Base-by-base conservation (phyloP, 495 filamentous ascomycete species). In the Sordaria brevicollis region DNA sequence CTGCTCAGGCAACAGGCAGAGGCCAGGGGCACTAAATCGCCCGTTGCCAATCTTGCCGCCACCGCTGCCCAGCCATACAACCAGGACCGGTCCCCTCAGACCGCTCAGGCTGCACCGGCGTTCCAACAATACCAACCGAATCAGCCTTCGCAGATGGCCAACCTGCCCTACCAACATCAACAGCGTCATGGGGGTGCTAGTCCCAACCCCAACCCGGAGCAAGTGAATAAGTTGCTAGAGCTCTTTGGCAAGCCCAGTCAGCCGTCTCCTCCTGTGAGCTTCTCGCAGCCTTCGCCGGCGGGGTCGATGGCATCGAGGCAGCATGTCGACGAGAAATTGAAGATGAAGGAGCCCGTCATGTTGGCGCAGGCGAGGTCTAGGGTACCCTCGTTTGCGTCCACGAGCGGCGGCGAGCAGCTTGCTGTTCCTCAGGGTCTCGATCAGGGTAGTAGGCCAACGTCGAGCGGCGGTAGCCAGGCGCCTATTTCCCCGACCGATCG, bases 401-500 rank as follows among this genome's bases (percentile, higher is more conserved):
- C 75, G 10, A 66, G 71, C 54, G 72, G 73, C 66, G 66, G 25
- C 2, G 70, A 71, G 49, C 49, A 71, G 49, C 49, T 62, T 31
- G 49, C 49, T 62, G 49, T 62, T 15, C 49, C 49, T 62, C 49
- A 62, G 25, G 25, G 25, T 29, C 54, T 71, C 57, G 75, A 69
- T 38, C 74, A 73, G 66, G 79, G 69, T 57, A 72, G 76, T 15
- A 74, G 74, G 25, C 68, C 76, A 21, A 68, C 68, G 0, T 81
- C 84, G 35, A 78, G 84, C 33, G 79, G 81, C 38, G 83, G 82
- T 17, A 83, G 80, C 38, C 80, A 82, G 57, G 81, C 82, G 38
- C 81, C 89, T 29, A 86, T 89, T n/a, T 90, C 88, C 3, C 86
- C 88, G 2, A 88, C 84, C 9, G 88, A 96, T 73, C 89, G 90